These are phyloP conservation scores for Sclerotinia subarctica DNA, from an alignment of 2,329 filamentous ascomycete species.

Conservation along the genomic window DNA sequence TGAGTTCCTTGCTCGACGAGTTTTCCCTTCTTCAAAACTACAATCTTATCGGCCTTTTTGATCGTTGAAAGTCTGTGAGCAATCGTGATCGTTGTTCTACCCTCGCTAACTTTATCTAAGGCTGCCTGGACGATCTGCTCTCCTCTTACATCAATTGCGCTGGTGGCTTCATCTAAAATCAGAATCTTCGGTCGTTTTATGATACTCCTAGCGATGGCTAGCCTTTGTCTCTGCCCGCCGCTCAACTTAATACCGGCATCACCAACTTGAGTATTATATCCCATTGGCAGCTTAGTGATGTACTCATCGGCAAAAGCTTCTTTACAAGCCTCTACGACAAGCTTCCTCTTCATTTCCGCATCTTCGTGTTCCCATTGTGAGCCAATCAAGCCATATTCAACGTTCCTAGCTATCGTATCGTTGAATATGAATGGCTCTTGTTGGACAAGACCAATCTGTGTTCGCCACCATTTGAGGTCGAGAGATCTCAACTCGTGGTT, in stretches of 20 bases:
- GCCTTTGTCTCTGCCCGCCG: conserved; percentile 74
- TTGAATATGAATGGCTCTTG: conserved; percentile 69
- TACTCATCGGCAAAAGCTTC: conserved; percentile 70
- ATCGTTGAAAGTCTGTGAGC: conserved; percentile 88
- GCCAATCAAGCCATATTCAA: conserved; percentile 56
- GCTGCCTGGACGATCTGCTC: conserved; percentile 53
- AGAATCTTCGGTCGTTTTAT: conserved; percentile 66
- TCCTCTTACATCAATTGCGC: conserved; percentile 48
- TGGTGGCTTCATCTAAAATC: conserved; percentile 68
- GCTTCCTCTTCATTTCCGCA: conserved; percentile 53
- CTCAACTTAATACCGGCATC: conserved; percentile 75
- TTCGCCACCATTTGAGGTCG: conserved; percentile 59
- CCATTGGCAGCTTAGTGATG: conserved; percentile 59
- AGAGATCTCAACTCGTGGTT: conserved; percentile 54
- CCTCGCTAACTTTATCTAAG: conserved; percentile 52
- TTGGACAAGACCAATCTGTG: conserved; percentile 62
- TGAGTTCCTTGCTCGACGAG: conserved; percentile 75
- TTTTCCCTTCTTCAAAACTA: conserved; percentile 70
- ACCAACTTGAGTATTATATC: conserved; percentile 71
- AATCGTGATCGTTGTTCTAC: conserved; percentile 82
- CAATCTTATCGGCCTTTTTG: conserved; percentile 72
- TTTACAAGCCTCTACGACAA: conserved; percentile 62
- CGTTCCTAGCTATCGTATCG: conserved; percentile 60
- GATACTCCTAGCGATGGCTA: conserved; percentile 69
- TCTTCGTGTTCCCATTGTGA: conserved; percentile 51